A percentile compares a stretch with the other conserved stretches of the same genome.
Evolutionary conservation across 768 basidiomycete genomes (phyloP).

Genomic region (Hemileccinum impolitum): DNA sequence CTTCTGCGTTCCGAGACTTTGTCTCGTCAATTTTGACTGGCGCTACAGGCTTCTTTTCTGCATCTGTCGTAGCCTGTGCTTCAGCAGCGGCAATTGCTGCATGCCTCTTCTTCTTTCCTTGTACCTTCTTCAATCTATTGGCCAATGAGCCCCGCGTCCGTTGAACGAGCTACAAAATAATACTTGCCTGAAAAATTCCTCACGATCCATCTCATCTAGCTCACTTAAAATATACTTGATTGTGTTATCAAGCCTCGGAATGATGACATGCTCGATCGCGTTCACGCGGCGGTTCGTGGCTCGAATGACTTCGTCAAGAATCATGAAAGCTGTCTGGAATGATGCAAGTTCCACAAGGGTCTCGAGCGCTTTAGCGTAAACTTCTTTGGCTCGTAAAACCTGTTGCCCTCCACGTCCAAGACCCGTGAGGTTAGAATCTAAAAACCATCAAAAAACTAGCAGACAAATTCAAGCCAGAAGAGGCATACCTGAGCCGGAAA

Average conservation of each 20-base stretch:
- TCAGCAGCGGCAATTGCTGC: constrained; percentile 43
- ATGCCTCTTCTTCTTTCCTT: constrained; percentile 94
- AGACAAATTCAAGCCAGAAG: neutral
- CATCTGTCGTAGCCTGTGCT: constrained; percentile 6
- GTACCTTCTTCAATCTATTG: constrained; percentile 88
- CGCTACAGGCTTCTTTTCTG: constrained; percentile 6
- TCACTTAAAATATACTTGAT: constrained; percentile 98
- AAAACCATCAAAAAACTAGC: constrained; percentile 1
- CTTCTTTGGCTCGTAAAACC: constrained; percentile 90
- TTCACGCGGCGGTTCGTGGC: constrained; percentile 99
- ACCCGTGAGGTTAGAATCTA: constrained; percentile 97
- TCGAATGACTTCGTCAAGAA: constrained; percentile 97
- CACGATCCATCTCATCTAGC: constrained; percentile 97
- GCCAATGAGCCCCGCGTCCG: constrained; percentile 1
- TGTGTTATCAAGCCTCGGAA: constrained; percentile 93
- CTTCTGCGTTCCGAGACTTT: constrained; percentile 7
- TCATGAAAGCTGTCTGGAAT: constrained; percentile 95
- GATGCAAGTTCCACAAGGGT: constrained; percentile 97
- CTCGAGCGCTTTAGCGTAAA: constrained; percentile 96
- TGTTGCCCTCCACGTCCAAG: constrained; percentile 97
- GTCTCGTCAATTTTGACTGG: constrained; percentile 1
- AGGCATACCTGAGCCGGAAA: constrained; percentile 69
- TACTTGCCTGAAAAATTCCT: constrained; percentile 84
- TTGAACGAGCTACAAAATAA: neutral
- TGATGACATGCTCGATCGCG: constrained; percentile 96